Base-by-base conservation (phyloP, 2,329 filamentous ascomycete species). In the Penicillium sp. region DNA sequence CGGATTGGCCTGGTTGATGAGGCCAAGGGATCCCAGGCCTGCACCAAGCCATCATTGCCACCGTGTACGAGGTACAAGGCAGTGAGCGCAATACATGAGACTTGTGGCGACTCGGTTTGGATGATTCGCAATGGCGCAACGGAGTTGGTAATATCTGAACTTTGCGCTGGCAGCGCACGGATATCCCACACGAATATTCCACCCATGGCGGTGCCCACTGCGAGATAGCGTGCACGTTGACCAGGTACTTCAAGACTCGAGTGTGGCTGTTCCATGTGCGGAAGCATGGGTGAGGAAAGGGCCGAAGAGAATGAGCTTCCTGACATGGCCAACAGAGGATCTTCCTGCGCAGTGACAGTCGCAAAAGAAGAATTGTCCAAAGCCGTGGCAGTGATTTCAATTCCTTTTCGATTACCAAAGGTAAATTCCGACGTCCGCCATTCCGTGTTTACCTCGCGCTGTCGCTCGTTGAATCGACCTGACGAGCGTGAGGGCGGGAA, bases 1-100 rank as follows among this genome's bases (percentile, higher is more conserved):
- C 90, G 83, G 44, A 97, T 79, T 0, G 93, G 88, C 18, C 85
- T 82, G 13, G 78, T 70, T 0, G 79, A 86, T 2, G 91, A 97
- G 1, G 85, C 88, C 40, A 98, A 74, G n/a, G 87, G 88, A 71
- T 98, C 93, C 93, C 93, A 98, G 5, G 90, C 88, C 67, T 97
- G 93, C 4, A 95, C 91, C 3, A 97, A 79, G 1, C 93, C 91
- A 69, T 98, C 93, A 57, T 87, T 95, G 26, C 93, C 93, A 43
- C 93, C 93, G 65, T 95, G 88, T 5, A 97, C 86, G 12, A 98
- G 72, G 63, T 95, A 94, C 12, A 98, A 74, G 1, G 89, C 86
- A 1, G 90, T 89, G 40, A 95, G 67, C 5, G 86, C 93, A 12
- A 98, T 69, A 51, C 84, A 88, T 0, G 90, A 88, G 13, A 97